Evolutionary conservation across 2,329 filamentous ascomycete genomes (phyloP).

Genomic region (Pseudogymnoascus sp.): DNA sequence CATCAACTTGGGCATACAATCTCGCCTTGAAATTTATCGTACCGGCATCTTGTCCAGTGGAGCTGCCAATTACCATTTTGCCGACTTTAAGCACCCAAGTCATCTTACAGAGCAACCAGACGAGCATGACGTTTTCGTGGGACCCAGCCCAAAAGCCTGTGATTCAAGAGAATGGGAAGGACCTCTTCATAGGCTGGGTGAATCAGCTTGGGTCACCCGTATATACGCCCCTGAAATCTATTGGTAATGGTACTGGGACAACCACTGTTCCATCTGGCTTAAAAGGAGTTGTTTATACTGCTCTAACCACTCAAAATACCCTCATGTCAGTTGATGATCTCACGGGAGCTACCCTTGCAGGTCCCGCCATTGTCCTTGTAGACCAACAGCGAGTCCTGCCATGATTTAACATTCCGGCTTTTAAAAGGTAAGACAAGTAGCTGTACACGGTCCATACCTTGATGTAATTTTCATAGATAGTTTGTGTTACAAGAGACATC

Average conservation of each 20-base stretch:
- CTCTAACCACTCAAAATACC: slow-evolving; percentile 18
- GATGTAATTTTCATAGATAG: too few species aligned
- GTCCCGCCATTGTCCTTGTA: slow-evolving; percentile 1
- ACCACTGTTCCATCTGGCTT: slow-evolving; percentile 19
- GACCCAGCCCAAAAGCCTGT: slow-evolving; percentile 14
- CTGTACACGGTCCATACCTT: too few species aligned
- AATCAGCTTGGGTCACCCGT: slow-evolving; percentile 21
- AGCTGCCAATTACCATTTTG: slow-evolving; percentile 15
- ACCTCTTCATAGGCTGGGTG: slow-evolving; percentile 21
- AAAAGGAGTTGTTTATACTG: slow-evolving; percentile 20
- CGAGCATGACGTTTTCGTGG: slow-evolving; percentile 13
- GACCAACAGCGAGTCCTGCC: too few species aligned
- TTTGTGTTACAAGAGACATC: too few species aligned
- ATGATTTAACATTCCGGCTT: too few species aligned
- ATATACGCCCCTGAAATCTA: slow-evolving; percentile 20
- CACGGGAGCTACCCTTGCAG: slow-evolving; percentile 9
- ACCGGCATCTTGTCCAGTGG: slow-evolving; percentile 11
- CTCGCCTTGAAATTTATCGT: slow-evolving; percentile 14
- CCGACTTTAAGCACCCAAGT: slow-evolving; percentile 11
- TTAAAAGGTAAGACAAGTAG: too few species aligned
- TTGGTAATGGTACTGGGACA: slow-evolving; percentile 15
- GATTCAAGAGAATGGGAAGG: slow-evolving; percentile 13
- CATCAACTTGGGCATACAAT: slow-evolving; percentile 15
- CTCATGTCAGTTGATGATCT: slow-evolving; percentile 11
- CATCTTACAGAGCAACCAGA: background rate